phyloP scores from a whole-genome alignment of 148 eudicot genomes.

The Polygonum maritimum region DNA sequence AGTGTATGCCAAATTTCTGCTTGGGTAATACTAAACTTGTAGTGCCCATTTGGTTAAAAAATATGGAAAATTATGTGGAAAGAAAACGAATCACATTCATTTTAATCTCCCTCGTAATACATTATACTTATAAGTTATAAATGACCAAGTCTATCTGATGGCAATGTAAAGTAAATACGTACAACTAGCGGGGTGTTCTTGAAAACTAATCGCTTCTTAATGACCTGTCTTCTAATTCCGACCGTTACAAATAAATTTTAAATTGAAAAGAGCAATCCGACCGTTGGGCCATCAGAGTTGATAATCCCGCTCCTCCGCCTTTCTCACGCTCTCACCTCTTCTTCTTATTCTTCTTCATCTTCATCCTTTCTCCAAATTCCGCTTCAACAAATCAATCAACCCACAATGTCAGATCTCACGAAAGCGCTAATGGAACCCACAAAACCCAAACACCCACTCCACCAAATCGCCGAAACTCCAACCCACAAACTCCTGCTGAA shows the following conservation, averaged over 20 bases:
- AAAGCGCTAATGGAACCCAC: slow-evolving; percentile 33
- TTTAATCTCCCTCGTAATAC: too few species aligned
- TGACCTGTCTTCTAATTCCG: not conserved
- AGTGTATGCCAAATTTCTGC: too few species aligned
- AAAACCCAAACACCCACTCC: slow-evolving; percentile 56
- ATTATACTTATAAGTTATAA: too few species aligned
- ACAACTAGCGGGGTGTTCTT: not conserved
- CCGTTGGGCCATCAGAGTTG: slow-evolving; percentile 2
- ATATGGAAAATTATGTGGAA: too few species aligned
- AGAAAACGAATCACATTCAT: too few species aligned
- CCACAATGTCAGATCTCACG: slow-evolving; percentile 13
- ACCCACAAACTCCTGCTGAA: slow-evolving; percentile 84
- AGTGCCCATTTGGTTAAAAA: too few species aligned
- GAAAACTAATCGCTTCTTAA: not conserved
- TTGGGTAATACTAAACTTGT: too few species aligned
- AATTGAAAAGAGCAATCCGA: not conserved
- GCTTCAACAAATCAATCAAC: not conserved
- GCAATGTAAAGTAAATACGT: not conserved
- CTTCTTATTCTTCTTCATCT: not conserved
- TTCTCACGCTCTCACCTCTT: slow-evolving; percentile 5
- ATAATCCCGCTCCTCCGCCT: not conserved
- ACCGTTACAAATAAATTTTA: not conserved
- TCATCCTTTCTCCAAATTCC: not conserved
- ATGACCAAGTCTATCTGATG: not conserved
- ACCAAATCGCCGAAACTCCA: slow-evolving; percentile 67